Conservation (phyloP, 2,329 filamentous ascomycete genomes). For the Thielaviopsis musarum region DNA sequence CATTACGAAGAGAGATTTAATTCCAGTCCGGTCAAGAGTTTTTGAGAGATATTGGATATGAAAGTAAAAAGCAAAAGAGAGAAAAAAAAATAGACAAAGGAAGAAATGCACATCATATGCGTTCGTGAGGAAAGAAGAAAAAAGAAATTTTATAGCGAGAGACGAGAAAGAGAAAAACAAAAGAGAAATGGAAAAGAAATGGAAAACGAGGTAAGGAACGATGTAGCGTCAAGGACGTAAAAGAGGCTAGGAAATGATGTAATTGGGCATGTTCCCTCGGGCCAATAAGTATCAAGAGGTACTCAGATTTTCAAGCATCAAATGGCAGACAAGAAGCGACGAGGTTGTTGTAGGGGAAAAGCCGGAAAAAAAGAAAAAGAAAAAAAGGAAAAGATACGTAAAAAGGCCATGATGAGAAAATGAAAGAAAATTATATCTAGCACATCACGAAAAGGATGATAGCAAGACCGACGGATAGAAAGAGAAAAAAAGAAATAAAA, state of each 20-base stretch:
- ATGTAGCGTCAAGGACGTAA: not conserved
- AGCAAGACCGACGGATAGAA: too few relatives aligned
- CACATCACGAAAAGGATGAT: not conserved
- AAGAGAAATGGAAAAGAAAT: not conserved
- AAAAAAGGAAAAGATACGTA: not conserved
- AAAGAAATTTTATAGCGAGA: not conserved
- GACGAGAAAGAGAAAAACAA: not conserved
- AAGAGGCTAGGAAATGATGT: not conserved
- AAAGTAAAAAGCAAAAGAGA: not conserved
- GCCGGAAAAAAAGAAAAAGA: too few relatives aligned
- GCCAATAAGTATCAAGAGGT: too few relatives aligned
- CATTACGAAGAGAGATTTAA: not conserved
- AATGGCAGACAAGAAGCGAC: not conserved
- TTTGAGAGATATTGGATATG: not conserved
- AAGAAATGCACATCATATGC: not conserved
- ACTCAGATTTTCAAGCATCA: not conserved
- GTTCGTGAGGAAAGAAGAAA: not conserved
- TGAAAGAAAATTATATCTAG: not conserved
- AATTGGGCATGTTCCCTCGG: not conserved
- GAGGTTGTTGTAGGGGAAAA: not conserved
- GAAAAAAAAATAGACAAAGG: not conserved
- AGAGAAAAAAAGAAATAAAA: not conserved
- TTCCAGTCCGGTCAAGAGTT: not conserved
- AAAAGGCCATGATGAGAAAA: not conserved
- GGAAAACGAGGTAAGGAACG: not conserved